These are phyloP conservation scores for Ustanciosporium gigantosporum DNA, from an alignment of 1,284 basidiomycete species.

Conservation along the genomic window DNA sequence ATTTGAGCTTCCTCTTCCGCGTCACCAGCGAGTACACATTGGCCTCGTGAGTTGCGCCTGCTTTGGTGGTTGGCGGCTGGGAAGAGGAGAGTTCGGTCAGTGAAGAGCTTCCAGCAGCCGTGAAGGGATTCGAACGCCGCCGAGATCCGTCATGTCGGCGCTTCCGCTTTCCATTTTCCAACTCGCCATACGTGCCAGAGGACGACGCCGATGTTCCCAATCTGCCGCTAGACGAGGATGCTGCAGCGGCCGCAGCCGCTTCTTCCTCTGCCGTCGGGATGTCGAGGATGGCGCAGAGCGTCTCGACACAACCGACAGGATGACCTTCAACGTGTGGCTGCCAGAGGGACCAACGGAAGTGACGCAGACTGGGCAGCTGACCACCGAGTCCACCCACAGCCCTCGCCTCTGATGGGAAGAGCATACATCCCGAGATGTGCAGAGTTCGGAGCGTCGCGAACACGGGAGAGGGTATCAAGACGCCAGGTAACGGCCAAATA, in stretches of 20 bases:
- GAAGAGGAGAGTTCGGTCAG: slow-evolving; percentile 14
- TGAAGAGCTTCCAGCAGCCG: slow-evolving; percentile 3
- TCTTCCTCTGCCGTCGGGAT: slow-evolving; percentile 37
- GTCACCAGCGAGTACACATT: slow-evolving; percentile 32
- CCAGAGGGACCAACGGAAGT: slow-evolving; percentile 46
- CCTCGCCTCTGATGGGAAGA: slow-evolving; percentile 37
- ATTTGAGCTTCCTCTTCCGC: slow-evolving; percentile 35
- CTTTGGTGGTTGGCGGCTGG: slow-evolving; percentile 1
- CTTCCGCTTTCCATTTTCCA: slow-evolving; percentile 23
- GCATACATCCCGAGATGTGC: slow-evolving; percentile 49
- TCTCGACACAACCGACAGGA: slow-evolving; percentile 36
- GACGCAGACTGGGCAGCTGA: slow-evolving; percentile 35
- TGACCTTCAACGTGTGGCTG: slow-evolving; percentile 42
- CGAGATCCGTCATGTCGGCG: slow-evolving; percentile 25
- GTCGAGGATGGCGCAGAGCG: slow-evolving; percentile 35
- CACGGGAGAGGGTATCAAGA: slow-evolving; percentile 30
- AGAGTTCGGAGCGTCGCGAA: slow-evolving; percentile 35
- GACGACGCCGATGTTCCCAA: slow-evolving; percentile 26
- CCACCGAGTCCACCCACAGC: slow-evolving; percentile 39
- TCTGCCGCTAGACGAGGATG: neutral
- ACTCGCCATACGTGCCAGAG: slow-evolving; percentile 31
- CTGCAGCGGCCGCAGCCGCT: slow-evolving; percentile 18
- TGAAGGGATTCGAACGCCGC: slow-evolving; percentile 27
- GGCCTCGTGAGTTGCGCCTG: slow-evolving; percentile 20
- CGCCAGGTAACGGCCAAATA: slow-evolving; percentile 31